Conservation (phyloP, 257 asterid species). For the Ajuga chamaepitys region DNA sequence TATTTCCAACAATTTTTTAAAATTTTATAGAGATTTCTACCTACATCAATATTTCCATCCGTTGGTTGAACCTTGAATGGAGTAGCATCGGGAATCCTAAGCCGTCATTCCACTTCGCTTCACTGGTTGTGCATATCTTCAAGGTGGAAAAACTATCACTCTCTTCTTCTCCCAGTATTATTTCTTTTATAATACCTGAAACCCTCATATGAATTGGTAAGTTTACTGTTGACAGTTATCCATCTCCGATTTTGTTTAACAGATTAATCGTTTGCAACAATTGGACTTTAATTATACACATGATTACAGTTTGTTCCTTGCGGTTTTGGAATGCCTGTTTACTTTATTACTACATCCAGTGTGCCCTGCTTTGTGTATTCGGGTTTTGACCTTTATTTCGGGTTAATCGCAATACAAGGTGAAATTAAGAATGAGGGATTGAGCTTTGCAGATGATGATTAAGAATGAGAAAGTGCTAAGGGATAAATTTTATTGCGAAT, state of each 20-base stretch:
- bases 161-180: neutral
- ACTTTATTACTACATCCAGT: neutral
- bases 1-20: too few species aligned
- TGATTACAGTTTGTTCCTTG: too few species aligned
- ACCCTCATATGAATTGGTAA: neutral
- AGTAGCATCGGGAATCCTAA: neutral
- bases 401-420: neutral
- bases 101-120: neutral
- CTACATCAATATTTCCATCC: too few species aligned
- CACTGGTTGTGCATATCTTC: neutral
- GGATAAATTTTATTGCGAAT: neutral
- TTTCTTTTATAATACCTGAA: neutral
- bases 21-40: too few species aligned
- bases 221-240: neutral
- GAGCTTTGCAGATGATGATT: neutral
- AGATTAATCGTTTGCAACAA: neutral
- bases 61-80: too few species aligned
- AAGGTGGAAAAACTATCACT: slow-evolving; percentile 1
- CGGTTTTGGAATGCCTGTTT: neutral
- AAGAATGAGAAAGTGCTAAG: neutral
- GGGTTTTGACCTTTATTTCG: neutral
- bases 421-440: neutral
- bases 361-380: neutral
- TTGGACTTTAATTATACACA: too few species aligned
- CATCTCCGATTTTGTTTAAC: neutral